Conservation (phyloP, 2,329 filamentous ascomycete species). For the Aciculosporium take region DNA sequence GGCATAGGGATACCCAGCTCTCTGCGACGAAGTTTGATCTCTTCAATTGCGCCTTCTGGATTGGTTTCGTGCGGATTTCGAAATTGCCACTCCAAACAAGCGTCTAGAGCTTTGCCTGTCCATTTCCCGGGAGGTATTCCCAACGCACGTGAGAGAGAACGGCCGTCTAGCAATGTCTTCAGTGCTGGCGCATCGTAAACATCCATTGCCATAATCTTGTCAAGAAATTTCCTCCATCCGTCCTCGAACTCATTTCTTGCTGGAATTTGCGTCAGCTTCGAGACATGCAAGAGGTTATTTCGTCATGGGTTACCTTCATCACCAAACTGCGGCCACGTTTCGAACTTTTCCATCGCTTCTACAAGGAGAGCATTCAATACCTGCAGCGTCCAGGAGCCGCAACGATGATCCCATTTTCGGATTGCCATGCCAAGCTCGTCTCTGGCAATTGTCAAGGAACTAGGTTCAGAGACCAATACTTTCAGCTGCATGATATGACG, state of each 20-base stretch:
- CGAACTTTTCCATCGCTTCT: conserved; percentile 37
- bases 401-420: conserved; percentile 50
- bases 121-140: conserved; percentile 63
- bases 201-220: conserved; percentile 39
- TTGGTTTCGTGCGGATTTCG: conserved; percentile 57
- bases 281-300: neutral
- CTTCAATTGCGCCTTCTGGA: conserved; percentile 41
- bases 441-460: conserved; percentile 33
- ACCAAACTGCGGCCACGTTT: conserved; percentile 16
- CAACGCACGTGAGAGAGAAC: conserved; percentile 53
- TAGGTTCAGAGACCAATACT: conserved; percentile 31
- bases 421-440: conserved; percentile 63
- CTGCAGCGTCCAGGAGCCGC: conserved; percentile 55
- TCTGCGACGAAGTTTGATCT: conserved; percentile 35
- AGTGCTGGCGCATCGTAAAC: conserved; percentile 43
- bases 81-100: conserved; percentile 80
- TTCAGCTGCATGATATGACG: conserved; percentile 50
- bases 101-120: conserved; percentile 66
- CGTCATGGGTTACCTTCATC: conserved; percentile 18
- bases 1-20: conserved; percentile 32
- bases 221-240: conserved; percentile 41
- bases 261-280: conserved; percentile 9
- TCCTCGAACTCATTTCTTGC: conserved; percentile 31
- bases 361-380: conserved; percentile 52
- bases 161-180: conserved; percentile 60